These are phyloP conservation scores for Ammopiptanthus mongolicus DNA, from an alignment of 306 rosid genomes.

Conservation along the genomic window DNA sequence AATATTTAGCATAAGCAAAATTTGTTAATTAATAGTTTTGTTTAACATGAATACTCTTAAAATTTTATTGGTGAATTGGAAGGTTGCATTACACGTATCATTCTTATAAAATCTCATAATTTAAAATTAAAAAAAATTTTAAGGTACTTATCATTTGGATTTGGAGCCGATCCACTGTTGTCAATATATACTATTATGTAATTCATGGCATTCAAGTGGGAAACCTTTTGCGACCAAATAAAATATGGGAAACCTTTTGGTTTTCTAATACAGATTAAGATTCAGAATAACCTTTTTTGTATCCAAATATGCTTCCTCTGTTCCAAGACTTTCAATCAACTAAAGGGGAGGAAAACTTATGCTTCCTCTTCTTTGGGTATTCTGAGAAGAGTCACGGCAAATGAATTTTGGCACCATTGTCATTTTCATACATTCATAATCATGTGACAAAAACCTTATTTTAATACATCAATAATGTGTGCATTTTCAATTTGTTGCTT, in stretches of 20 bases:
- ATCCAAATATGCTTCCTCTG: neutral
- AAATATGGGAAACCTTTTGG: neutral
- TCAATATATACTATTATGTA: neutral
- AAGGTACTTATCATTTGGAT: neutral
- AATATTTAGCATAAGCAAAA: neutral
- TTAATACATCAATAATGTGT: neutral
- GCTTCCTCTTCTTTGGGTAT: neutral
- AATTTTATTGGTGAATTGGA: neutral
- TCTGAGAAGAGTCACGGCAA: neutral
- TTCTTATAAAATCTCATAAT: neutral
- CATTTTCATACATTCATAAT: neutral
- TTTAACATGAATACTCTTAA: neutral
- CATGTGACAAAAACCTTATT: neutral
- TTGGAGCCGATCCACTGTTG: neutral
- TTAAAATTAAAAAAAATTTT: no score
- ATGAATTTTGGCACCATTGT: neutral
- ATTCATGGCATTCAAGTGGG: neutral
- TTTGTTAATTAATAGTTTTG: no score
- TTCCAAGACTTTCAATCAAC: no score
- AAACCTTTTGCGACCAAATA: neutral
- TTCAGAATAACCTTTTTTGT: neutral
- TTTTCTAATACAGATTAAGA: neutral
- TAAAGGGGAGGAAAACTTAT: no score
- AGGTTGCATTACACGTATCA: neutral
- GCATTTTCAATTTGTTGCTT: neutral